Base-by-base conservation (phyloP, 495 filamentous ascomycete species). In the Patellaria atrata region DNA sequence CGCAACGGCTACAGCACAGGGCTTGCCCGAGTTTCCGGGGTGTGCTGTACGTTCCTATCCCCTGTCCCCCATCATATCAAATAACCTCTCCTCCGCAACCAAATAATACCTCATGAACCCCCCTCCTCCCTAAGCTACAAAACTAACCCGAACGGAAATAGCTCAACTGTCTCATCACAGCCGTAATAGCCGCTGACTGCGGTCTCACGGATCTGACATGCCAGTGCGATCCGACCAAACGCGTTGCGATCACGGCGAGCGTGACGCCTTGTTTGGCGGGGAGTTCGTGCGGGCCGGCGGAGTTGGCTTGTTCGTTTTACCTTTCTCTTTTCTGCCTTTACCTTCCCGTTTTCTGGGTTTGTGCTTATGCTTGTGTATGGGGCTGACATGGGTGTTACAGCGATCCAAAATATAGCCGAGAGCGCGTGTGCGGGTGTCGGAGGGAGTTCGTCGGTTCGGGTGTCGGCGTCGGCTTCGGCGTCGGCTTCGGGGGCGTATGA, bases 151-250 rank as follows among this genome's bases (percentile, higher is more conserved):
- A 13, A 2, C 22, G 17, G 9, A 17, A 10, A 33, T 32, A 52
- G 48, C 21, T 48, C 21, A 10, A 31, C 12, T 58, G 54, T 35
- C 45, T 55, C 38, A 32, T 29, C n/a, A 18, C 36, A 31, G 55
- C 53, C 35, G 40, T 54, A 44, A 17, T 29, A 19, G 35, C 35
- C 6, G 25, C 48, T 18, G 40, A 37, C 16, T 58, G 55, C 44
- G 10, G 10, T 13, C 13, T 41, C 23, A 44, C 38, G 9, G 53
- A 58, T 34, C 39, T 27, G 23, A 27, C 35, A 5, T 58, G 55
- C 50, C 51, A 54, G 32, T 58, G 55, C 51, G 53, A n/a, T n/a
- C n/a, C 51, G 14, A 52, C 45, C 1, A 47, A 47, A 22, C n/a
- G 21, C 19, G 33, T 38, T 12, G 39, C 22, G 18, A 56, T 58